Evolutionary conservation across 2,329 filamentous ascomycete genomes (phyloP), one percentile per base, ranked within the genome.

Genomic region (Alternaria ventricosa): DNA sequence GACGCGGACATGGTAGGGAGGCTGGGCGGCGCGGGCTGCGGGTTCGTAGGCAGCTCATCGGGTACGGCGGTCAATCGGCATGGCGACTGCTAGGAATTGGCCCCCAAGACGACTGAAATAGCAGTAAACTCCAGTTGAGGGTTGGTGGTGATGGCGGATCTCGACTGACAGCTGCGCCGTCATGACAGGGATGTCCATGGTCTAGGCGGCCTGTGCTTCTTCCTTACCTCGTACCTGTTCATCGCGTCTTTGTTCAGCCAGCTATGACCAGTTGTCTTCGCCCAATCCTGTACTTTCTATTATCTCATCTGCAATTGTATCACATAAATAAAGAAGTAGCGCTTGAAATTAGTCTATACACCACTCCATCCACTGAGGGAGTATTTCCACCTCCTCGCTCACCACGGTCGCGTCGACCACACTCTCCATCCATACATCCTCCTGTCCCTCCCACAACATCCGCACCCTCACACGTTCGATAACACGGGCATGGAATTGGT

Each of bases 1-100:
- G 77, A 79, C 55, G 71, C 57, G 65, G 68, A 69, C 69, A 71
- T 81, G 73, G 71, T 79, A 71, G 61, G 69, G 72, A 66, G 67
- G 65, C 60, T 58, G 65, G 65, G 58, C 61, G 71, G 65, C 66
- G 68, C 71, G 66, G 72, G 72, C 70, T 71, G 76, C 73, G 57
- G 64, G 57, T 66, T 61, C 45, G 66, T 61, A 59, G 63, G 71
- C 69, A 64, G 75, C 71, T 79, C 76, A 79, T 79, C 67, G 68
- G 71, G 69, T 66, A 64, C 59, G 61, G 61, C 64, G 68, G 57
- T 66, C 61, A 67, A 66, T 67, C 71, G 68, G 65, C 75, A 77
- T 77, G 74, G 60, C 71, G 69, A 55, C 73, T 60, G 61, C 63
- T 66, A 60, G 56, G 43, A 64, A 55, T 55, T 53, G 51, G 54